phyloP scores from a whole-genome alignment of 106 monocot genomes.

The Allium fistulosum region DNA sequence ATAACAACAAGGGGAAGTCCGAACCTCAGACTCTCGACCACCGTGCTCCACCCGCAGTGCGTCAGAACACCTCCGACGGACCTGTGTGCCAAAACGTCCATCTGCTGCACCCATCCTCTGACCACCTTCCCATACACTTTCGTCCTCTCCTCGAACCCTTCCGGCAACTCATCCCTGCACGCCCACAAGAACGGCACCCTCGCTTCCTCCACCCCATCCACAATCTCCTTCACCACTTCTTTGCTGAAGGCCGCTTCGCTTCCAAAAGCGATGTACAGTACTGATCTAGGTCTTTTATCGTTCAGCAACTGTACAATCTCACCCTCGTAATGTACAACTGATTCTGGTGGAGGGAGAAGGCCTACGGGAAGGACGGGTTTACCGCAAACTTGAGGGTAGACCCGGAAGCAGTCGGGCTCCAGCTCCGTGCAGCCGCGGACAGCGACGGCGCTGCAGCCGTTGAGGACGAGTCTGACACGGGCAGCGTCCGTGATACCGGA shows the following conservation, averaged over 20 bases:
- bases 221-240: not conserved
- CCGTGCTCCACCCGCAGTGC: conserved; percentile 8
- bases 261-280: conserved; percentile 9
- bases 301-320: not conserved
- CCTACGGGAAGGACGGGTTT: conserved; percentile 12
- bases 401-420: not conserved
- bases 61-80: conserved; percentile 6
- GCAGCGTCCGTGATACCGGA: not conserved
- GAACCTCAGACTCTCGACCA: conserved; percentile 3
- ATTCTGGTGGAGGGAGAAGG: not conserved
- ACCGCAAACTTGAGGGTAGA: not conserved
- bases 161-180: not conserved
- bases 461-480: not conserved
- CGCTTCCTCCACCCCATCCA: not conserved
- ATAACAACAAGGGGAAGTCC: not conserved
- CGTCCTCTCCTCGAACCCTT: conserved; percentile 3
- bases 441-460: not conserved
- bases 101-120: conserved; percentile 10
- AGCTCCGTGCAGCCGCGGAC: conserved; percentile 10
- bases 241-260: conserved; percentile 2
- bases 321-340: too few species aligned
- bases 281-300: not conserved
- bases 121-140: not conserved
- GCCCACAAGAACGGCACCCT: conserved; percentile 9
- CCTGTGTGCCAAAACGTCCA: conserved; percentile 4